phyloP scores from a whole-genome alignment of 495 filamentous ascomycete species.

The Aspergillus heteromorphus region DNA sequence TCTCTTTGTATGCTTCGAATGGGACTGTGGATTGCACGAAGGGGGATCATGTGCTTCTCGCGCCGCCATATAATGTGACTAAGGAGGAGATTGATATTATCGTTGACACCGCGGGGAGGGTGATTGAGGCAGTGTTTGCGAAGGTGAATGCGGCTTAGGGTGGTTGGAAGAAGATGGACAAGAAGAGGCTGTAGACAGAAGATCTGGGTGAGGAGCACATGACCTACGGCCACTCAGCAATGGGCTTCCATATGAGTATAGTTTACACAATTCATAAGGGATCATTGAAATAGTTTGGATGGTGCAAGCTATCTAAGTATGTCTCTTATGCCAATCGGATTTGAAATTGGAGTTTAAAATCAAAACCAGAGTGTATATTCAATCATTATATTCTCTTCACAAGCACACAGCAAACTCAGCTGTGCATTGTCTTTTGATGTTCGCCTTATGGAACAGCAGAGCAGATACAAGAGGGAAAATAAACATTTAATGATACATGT shows the following conservation, averaged over 20 bases:
- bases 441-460: neutral
- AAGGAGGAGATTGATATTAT: conserved; percentile 58
- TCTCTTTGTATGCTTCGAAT: conserved; percentile 64
- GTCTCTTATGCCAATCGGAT: too few species aligned
- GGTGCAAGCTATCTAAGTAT: too few species aligned
- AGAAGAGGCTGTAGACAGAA: too few species aligned
- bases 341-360: too few species aligned
- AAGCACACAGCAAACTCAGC: neutral
- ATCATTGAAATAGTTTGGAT: too few species aligned
- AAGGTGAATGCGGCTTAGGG: conserved; percentile 9
- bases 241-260: too few species aligned
- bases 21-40: conserved; percentile 61
- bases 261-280: too few species aligned
- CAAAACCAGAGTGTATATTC: too few species aligned
- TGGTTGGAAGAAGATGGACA: neutral
- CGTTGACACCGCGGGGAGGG: conserved; percentile 35
- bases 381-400: neutral
- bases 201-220: too few species aligned
- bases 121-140: conserved; percentile 31
- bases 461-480: neutral
- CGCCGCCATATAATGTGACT: conserved; percentile 68
- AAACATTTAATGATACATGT: conserved; percentile 8
- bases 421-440: neutral
- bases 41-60: conserved; percentile 73
- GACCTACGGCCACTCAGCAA: too few species aligned